Evolutionary conservation across 2,329 filamentous ascomycete species (phyloP).

Genomic region (Aureobasidium sp.): DNA sequence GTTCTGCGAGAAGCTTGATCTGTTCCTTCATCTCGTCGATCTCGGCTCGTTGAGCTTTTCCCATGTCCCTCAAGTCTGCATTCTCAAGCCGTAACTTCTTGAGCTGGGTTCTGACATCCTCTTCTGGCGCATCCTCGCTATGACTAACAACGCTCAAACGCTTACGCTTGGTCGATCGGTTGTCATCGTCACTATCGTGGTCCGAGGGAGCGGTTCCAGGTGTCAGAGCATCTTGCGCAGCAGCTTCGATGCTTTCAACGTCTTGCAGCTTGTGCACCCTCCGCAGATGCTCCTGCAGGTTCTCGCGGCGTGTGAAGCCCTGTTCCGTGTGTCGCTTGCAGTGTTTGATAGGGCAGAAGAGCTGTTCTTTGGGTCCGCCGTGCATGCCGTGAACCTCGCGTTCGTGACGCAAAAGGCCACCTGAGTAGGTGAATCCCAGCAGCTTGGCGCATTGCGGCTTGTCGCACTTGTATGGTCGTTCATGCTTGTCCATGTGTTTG

Average conservation of each 20-base stretch:
- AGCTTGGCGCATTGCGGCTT: constrained; percentile 83
- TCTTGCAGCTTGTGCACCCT: constrained; percentile 58
- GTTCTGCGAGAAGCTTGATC: neutral
- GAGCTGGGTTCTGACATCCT: constrained; percentile 33
- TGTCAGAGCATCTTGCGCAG: constrained; percentile 18
- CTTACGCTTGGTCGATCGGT: constrained; percentile 8
- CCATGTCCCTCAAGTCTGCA: constrained; percentile 24
- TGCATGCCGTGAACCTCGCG: constrained; percentile 90
- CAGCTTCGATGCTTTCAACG: neutral
- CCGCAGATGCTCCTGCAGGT: constrained; percentile 85
- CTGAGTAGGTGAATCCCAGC: constrained; percentile 90
- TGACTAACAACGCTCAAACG: constrained; percentile 1
- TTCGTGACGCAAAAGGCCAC: constrained; percentile 81
- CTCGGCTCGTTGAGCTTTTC: neutral
- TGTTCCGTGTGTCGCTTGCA: constrained; percentile 78
- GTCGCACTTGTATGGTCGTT: constrained; percentile 81
- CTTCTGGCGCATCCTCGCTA: constrained; percentile 18
- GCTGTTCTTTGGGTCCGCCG: constrained; percentile 76
- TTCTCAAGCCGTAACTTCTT: constrained; percentile 32
- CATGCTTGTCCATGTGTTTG: constrained; percentile 98
- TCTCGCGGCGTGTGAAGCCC: constrained; percentile 89
- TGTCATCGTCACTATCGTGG: constrained; percentile 14
- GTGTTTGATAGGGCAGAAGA: constrained; percentile 69
- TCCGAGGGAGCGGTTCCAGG: constrained; percentile 18
- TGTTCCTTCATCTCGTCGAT: neutral